Conservation (phyloP, 176 grass and related monocot species). For the Aechmea fasciata region DNA sequence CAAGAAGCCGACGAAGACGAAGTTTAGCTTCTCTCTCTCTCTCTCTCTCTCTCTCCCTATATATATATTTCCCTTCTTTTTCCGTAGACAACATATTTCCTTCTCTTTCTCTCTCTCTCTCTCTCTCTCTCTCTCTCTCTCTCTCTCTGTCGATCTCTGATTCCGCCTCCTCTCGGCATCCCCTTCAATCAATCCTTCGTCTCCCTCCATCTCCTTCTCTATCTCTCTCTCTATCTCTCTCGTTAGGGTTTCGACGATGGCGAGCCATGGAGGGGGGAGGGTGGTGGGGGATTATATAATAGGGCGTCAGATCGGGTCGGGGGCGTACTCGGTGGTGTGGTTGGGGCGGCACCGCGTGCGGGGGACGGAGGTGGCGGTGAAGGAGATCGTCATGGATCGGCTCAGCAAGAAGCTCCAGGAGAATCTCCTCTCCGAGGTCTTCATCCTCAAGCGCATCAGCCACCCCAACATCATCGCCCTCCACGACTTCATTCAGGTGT, state of each 20-base stretch:
- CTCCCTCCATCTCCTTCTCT: slow-evolving; percentile 3
- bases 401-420: slow-evolving; percentile 80
- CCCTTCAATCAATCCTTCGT: background rate
- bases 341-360: slow-evolving; percentile 33
- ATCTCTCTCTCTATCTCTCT: slow-evolving; percentile 6
- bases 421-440: slow-evolving; percentile 86
- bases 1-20: no score
- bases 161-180: no score
- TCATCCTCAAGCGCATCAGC: slow-evolving; percentile 60
- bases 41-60: no score
- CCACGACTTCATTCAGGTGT: slow-evolving; percentile 60
- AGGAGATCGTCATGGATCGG: slow-evolving; percentile 82
- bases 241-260: slow-evolving; percentile 8
- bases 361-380: slow-evolving; percentile 70
- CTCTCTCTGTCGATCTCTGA: no score
- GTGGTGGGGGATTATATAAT: slow-evolving; percentile 76
- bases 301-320: slow-evolving; percentile 52
- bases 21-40: no score
- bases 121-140: no score
- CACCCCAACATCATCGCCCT: slow-evolving; percentile 89
- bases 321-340: slow-evolving; percentile 90
- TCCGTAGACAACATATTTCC: no score
- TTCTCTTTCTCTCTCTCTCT: no score
- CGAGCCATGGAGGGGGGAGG: slow-evolving; percentile 12
- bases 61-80: no score